Percentiles rank a stretch among this genome's conserved stretches.
Evolutionary conservation across 2,329 filamentous ascomycete genomes (phyloP).

Genomic region (Calonectria pseudoreteaudii): DNA sequence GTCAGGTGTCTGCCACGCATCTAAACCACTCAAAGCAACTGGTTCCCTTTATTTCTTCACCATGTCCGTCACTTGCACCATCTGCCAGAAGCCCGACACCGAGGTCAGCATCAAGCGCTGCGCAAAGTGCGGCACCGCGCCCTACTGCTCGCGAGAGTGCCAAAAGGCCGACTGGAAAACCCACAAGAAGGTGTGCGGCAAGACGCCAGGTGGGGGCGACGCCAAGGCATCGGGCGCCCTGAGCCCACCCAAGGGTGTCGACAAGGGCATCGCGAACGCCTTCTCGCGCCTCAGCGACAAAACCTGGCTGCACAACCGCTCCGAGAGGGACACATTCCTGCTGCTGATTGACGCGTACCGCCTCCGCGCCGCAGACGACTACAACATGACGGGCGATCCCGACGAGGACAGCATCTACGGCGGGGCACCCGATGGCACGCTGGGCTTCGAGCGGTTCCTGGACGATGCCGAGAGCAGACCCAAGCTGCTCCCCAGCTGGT

Average conservation of each 20-base stretch:
- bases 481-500: slow-evolving; percentile 58
- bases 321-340: slow-evolving; percentile 57
- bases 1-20: too few species aligned
- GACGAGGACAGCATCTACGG: slow-evolving; percentile 47
- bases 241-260: slow-evolving; percentile 45
- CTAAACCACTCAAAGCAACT: neutral
- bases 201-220: too few species aligned
- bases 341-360: slow-evolving; percentile 62
- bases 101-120: slow-evolving; percentile 52
- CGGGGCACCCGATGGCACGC: slow-evolving; percentile 33
- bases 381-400: slow-evolving; percentile 40
- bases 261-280: slow-evolving; percentile 46
- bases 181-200: slow-evolving; percentile 59
- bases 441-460: slow-evolving; percentile 55
- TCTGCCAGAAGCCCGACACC: slow-evolving; percentile 45
- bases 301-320: slow-evolving; percentile 58
- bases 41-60: neutral
- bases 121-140: slow-evolving; percentile 58
- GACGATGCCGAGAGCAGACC: slow-evolving; percentile 34
- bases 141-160: slow-evolving; percentile 65
- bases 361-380: slow-evolving; percentile 56
- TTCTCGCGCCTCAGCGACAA: slow-evolving; percentile 54
- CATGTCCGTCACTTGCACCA: slow-evolving; percentile 33
- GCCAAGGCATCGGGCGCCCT: neutral
- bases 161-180: slow-evolving; percentile 63